A percentile compares a stretch with the other conserved stretches of the same genome.
phyloP scores from a whole-genome alignment of 1,284 basidiomycete genomes.

The Chalciporus piperatoides region DNA sequence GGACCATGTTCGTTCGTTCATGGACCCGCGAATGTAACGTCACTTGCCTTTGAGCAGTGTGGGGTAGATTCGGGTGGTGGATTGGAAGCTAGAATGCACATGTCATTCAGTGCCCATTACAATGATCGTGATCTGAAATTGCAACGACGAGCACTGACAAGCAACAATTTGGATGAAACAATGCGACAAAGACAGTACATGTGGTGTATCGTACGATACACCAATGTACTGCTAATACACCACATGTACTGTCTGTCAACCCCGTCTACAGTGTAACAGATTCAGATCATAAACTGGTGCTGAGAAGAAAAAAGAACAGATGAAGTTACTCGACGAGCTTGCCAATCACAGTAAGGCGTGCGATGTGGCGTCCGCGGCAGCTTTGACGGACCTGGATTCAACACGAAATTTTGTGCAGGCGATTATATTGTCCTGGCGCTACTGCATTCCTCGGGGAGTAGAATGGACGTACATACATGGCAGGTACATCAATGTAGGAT shows the following conservation, averaged over 20 bases:
- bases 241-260: too few relatives aligned
- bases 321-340: neutral
- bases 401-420: neutral
- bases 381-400: neutral
- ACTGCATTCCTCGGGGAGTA: neutral
- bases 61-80: too few relatives aligned
- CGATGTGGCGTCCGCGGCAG: neutral
- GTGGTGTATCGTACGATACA: too few relatives aligned
- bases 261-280: neutral
- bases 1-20: too few relatives aligned
- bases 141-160: neutral
- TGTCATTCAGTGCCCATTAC: too few relatives aligned
- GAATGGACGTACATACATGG: neutral
- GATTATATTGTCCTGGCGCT: neutral
- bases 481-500: too few relatives aligned
- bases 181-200: too few relatives aligned
- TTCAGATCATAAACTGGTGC: neutral
- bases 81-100: too few relatives aligned
- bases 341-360: neutral
- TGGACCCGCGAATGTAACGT: neutral
- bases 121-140: neutral
- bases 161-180: neutral
- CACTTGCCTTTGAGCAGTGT: too few relatives aligned
- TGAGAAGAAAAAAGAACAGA: neutral
- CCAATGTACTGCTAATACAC: too few relatives aligned